Evolutionary conservation across 2,329 filamentous ascomycete genomes (phyloP), one percentile per base, ranked within the genome.

Genomic region (Magnaporthiopsis poae): DNA sequence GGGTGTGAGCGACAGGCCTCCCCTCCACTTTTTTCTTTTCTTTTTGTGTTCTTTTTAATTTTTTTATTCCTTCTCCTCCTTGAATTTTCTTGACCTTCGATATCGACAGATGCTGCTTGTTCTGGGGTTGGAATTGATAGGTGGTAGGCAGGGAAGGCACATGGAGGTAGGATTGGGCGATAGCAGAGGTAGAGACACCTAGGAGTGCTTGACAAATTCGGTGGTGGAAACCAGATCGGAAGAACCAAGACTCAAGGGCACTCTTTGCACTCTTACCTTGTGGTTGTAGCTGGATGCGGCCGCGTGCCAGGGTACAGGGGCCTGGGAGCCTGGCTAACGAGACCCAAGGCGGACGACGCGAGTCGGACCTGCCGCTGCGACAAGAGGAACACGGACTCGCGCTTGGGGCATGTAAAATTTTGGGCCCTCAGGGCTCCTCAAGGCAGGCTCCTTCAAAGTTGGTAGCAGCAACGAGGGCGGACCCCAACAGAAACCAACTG

Each of bases 241-340:
- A 61, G 60, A 61, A 61, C 25, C 25, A 61, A 61, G n/a, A 56
- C 46, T 56, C 46, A 21, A 56, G n/a, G 46, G n/a, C 46, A 13
- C 46, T 52, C 9, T 25, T 56, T 25, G n/a, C 46, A 13, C 46
- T 52, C 9, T 25, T 56, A 56, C 46, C 46, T 56, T 56, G 46
- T 21, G 46, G 21, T 56, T 56, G 46, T 56, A 56, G 46, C 31
- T 31, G 31, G 46, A 56, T 61, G 60, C 29, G 60, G 60, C 60
- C 25, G 18, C 33, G 46, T 4, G 15, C 46, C 62, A 63, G 62
- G 35, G 62, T 62, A 63, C 62, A 63, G 62, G 62, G 62, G 35
- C 46, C 46, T 46, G 62, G 46, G 27, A n/a, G 33, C 46, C 62
- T 18, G 62, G 25, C 36, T 46, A n/a, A 62, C 27, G 21, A 39